phyloP scores from a whole-genome alignment of 768 basidiomycete species.

The button mushroom (Agaricus bisporus) region DNA sequence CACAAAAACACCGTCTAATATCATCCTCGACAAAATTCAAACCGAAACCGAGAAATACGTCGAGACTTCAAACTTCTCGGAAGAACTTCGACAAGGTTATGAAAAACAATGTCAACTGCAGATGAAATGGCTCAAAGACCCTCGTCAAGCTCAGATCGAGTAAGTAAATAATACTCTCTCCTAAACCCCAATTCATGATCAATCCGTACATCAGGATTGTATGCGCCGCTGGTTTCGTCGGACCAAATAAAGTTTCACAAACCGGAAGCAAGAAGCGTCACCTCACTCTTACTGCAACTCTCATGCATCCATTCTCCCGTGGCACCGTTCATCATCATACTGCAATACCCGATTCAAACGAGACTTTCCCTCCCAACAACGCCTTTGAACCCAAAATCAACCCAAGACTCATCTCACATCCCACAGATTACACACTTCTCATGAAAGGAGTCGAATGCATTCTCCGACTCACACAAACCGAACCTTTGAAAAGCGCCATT shows the following conservation, averaged over 20 bases:
- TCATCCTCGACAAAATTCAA: neutral
- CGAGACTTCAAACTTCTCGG: neutral
- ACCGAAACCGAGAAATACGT: neutral
- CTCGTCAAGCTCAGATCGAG: slow-evolving; percentile 9
- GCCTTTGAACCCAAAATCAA: neutral
- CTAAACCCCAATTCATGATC: neutral
- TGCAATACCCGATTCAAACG: no score
- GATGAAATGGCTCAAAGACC: neutral
- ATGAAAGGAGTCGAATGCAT: slow-evolving; percentile 14
- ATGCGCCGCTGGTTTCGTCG: neutral
- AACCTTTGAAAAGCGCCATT: slow-evolving; percentile 5
- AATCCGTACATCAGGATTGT: neutral
- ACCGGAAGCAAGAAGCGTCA: neutral
- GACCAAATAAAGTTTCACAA: neutral
- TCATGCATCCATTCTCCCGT: slow-evolving; percentile 31
- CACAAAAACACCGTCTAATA: neutral
- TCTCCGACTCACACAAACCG: slow-evolving; percentile 8
- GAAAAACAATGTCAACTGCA: slow-evolving; percentile 2
- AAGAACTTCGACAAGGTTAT: neutral
- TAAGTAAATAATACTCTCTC: neutral
- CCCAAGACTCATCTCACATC: slow-evolving; percentile 7
- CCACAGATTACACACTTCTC: slow-evolving; percentile 14
- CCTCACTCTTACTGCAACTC: slow-evolving; percentile 9
- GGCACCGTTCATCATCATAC: slow-evolving; percentile 25
- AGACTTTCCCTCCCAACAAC: neutral